Conservation (phyloP, 495 filamentous ascomycete species). For the Podospora australis region DNA sequence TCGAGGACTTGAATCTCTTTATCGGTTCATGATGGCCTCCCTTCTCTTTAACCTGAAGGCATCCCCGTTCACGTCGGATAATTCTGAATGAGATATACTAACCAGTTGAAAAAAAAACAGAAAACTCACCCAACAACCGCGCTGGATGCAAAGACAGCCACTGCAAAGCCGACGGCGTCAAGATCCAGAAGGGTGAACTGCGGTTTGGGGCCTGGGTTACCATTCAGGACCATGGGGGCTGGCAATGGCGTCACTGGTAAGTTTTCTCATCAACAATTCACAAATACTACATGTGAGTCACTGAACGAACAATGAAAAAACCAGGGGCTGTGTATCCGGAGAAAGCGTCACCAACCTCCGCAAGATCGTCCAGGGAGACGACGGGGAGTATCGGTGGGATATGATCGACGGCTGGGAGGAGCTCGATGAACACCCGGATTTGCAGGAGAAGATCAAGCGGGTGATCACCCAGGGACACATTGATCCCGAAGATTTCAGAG, state of each 20-base stretch:
- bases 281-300: neutral
- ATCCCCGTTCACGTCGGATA: too few relatives aligned
- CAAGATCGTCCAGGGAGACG: conserved; percentile 29
- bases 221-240: conserved; percentile 41
- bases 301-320: neutral
- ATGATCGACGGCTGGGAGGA: conserved; percentile 68
- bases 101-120: conserved; percentile 31
- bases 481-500: conserved; percentile 69
- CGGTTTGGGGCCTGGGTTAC: conserved; percentile 64
- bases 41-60: too few relatives aligned
- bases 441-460: conserved; percentile 54
- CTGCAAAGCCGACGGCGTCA: conserved; percentile 56
- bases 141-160: conserved; percentile 61
- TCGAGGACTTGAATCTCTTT: too few relatives aligned
- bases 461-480: conserved; percentile 67
- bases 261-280: conserved; percentile 10
- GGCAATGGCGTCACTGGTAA: conserved; percentile 75
- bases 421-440: conserved; percentile 43
- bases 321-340: conserved; percentile 80
- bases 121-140: conserved; percentile 52
- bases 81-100: conserved; percentile 18
- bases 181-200: conserved; percentile 72
- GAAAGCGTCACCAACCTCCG: conserved; percentile 51
- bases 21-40: too few relatives aligned
- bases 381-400: conserved; percentile 37